Conservation (phyloP, 1,284 basidiomycete genomes). For the Austroboletus niveus region DNA sequence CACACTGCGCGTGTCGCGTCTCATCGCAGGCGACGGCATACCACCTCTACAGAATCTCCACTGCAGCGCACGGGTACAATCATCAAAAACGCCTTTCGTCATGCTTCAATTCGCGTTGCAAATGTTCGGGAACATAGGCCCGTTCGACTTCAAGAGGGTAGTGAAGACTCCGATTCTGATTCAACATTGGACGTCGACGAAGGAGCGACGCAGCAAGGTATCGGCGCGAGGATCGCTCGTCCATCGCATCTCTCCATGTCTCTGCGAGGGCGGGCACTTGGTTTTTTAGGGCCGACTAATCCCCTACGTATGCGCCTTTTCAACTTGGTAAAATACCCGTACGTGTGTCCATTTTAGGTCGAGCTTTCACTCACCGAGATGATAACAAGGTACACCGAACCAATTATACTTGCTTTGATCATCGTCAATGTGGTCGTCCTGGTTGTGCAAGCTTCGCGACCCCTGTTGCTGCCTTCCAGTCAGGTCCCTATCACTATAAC, state of each 20-base stretch:
- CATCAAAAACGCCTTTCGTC: constrained; percentile 59
- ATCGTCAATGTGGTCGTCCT: constrained; percentile 83
- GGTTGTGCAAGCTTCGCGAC: constrained; percentile 73
- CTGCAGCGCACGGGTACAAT: constrained; percentile 56
- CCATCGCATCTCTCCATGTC: constrained; percentile 40
- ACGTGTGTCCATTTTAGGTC: constrained; percentile 20
- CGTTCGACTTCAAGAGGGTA: constrained; percentile 51
- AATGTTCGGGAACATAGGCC: constrained; percentile 71
- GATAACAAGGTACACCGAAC: constrained; percentile 78
- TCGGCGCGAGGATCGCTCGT: constrained; percentile 27
- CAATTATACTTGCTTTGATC: constrained; percentile 80
- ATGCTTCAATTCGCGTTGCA: constrained; percentile 80
- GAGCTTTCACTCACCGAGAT: constrained; percentile 1
- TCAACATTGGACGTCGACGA: constrained; percentile 15
- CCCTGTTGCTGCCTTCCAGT: constrained; percentile 46
- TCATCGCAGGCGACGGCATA: constrained; percentile 41
- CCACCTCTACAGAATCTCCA: constrained; percentile 39
- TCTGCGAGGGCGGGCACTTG: constrained; percentile 79
- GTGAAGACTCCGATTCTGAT: constrained; percentile 37
- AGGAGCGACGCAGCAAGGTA: constrained; percentile 30
- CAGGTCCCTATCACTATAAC: constrained; percentile 44
- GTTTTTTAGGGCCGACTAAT: constrained; percentile 73
- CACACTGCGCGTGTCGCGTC: constrained; percentile 36
- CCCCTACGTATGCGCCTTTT: constrained; percentile 62
- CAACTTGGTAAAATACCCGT: constrained; percentile 70